Conservation (phyloP, 2,329 filamentous ascomycete species). For the Aspergillus aculeatinus region DNA sequence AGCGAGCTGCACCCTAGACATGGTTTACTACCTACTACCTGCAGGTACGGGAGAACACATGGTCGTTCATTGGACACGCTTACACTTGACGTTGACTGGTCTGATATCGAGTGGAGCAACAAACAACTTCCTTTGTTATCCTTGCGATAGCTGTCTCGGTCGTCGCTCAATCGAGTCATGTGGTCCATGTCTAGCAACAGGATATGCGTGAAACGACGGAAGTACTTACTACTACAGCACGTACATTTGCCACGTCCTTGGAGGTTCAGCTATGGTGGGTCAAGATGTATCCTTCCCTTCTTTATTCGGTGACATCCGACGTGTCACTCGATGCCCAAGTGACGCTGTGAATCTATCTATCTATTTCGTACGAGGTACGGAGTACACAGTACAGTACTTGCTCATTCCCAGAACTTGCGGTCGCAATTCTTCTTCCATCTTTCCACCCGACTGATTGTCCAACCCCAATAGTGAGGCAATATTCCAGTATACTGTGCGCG, state of each 20-base stretch:
- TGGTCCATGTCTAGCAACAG: neutral
- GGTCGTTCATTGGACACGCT: neutral
- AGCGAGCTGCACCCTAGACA: neutral
- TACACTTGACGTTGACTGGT: neutral
- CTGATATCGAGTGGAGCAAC: neutral
- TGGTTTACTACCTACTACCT: neutral
- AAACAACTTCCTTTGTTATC: neutral
- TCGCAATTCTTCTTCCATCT: neutral
- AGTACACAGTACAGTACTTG: neutral
- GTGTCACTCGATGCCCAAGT: constrained; percentile 8
- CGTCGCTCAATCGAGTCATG: neutral
- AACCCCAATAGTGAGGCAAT: neutral
- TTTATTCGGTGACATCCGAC: constrained; percentile 13
- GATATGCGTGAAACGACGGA: neutral
- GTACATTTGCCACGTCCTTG: neutral
- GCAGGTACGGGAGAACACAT: constrained; percentile 4
- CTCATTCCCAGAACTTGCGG: neutral
- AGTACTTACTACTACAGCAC: too few species aligned
- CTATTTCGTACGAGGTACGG: too few species aligned
- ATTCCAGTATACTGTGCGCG: neutral
- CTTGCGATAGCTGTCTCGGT: neutral
- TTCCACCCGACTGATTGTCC: neutral
- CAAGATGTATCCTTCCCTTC: constrained; percentile 6
- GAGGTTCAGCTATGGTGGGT: constrained; percentile 1
- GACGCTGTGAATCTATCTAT: neutral